Conservation (phyloP, 768 basidiomycete species). For the Pseudohyphozyma bogoriensis region DNA sequence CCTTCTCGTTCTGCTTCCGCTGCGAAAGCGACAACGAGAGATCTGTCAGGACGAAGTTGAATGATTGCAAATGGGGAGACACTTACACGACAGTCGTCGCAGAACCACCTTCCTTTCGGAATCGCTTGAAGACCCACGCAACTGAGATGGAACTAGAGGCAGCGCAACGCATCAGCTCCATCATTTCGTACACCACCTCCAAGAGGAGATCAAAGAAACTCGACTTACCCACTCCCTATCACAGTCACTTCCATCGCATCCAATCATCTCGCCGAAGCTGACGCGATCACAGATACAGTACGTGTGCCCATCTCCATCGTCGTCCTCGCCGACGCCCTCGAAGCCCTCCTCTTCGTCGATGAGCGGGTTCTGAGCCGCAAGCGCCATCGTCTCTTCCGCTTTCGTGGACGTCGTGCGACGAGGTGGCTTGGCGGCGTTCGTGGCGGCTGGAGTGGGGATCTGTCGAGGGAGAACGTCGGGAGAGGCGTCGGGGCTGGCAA, state of each 20-base stretch:
- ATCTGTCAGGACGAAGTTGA: too few relatives aligned
- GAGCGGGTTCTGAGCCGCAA: not conserved
- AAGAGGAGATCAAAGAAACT: not conserved
- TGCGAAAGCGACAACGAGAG: not conserved
- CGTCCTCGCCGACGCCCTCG: constrained; percentile 16
- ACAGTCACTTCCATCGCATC: constrained; percentile 25
- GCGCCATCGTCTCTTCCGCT: not conserved
- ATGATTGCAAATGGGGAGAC: not conserved
- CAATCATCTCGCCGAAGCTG: constrained; percentile 31
- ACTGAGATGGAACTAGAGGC: constrained; percentile 28
- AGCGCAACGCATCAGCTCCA: not conserved
- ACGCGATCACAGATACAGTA: constrained; percentile 29
- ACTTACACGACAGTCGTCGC: constrained; percentile 20
- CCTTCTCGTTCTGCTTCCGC: too few relatives aligned
- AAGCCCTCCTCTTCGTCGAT: constrained; percentile 11
- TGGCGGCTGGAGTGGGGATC: constrained; percentile 2
- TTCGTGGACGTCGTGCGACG: constrained; percentile 8
- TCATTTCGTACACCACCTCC: too few relatives aligned
- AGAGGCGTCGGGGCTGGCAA: constrained; percentile 8
- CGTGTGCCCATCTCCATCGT: constrained; percentile 26
- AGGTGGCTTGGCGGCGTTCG: constrained; percentile 1
- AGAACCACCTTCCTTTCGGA: constrained; percentile 28
- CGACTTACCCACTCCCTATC: constrained; percentile 27
- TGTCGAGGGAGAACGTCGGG: constrained; percentile 13
- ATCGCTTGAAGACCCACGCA: constrained; percentile 28